phyloP scores from a whole-genome alignment of 805 yeast genomes.

The Ogataea saltuana region DNA sequence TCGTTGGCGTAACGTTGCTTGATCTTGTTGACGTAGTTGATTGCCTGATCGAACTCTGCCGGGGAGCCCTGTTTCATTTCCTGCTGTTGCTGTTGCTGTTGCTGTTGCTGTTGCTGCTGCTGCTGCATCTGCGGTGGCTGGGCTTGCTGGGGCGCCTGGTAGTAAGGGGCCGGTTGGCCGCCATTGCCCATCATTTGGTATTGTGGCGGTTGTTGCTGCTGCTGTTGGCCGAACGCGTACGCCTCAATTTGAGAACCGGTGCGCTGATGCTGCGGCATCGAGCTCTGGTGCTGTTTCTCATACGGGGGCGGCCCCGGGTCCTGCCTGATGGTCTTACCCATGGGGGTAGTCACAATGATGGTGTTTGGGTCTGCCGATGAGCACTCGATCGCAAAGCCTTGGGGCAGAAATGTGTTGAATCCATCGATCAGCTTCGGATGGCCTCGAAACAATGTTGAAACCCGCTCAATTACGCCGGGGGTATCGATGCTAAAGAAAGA shows the following conservation, averaged over 20 bases:
- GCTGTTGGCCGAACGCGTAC: constrained; percentile 13
- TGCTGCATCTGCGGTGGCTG: constrained; percentile 19
- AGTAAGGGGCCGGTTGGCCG: constrained; percentile 18
- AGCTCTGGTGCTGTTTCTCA: constrained; percentile 34
- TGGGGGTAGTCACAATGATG: constrained; percentile 92
- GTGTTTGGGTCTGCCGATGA: constrained; percentile 92
- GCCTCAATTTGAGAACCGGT: constrained; percentile 23
- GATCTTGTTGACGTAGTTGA: constrained; percentile 92
- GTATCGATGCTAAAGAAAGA: constrained; percentile 67
- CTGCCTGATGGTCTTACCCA: constrained; percentile 81
- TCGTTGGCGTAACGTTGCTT: constrained; percentile 90
- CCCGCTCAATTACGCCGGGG: constrained; percentile 97
- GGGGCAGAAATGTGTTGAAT: constrained; percentile 95
- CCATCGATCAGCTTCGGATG: constrained; percentile 95
- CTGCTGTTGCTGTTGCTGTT: constrained; percentile 20
- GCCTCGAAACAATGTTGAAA: constrained; percentile 85
- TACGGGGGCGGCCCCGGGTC: constrained; percentile 43
- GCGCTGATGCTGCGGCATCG: constrained; percentile 26
- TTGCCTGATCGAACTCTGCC: constrained; percentile 96
- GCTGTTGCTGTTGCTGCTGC: constrained; percentile 24
- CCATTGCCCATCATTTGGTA: constrained; percentile 22
- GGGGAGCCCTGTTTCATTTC: constrained; percentile 53
- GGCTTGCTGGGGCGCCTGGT: constrained; percentile 13
- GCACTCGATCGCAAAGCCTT: constrained; percentile 93
- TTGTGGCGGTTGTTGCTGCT: constrained; percentile 22